Evolutionary conservation across 495 filamentous ascomycete species (phyloP).

Genomic region (Penicillium simplicissimum): DNA sequence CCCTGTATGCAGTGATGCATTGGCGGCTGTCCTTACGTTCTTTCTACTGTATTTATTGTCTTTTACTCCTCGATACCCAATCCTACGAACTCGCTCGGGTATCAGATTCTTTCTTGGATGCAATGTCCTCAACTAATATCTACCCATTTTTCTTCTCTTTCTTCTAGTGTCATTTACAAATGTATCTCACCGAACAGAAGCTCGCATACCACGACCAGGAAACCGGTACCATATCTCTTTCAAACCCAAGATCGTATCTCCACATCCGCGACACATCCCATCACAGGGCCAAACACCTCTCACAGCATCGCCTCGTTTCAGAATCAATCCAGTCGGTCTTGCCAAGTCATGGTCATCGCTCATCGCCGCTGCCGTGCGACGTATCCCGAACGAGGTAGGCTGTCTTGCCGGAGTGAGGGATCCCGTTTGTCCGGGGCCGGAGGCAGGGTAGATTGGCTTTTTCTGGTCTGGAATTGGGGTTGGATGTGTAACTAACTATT

Average conservation of each 20-base stretch:
- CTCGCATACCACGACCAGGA: too few relatives aligned
- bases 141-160: too few relatives aligned
- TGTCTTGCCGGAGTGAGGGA: too few relatives aligned
- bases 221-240: too few relatives aligned
- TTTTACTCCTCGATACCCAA: not conserved
- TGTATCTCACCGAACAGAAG: too few relatives aligned
- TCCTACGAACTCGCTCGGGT: not conserved
- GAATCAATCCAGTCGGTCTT: constrained; percentile 10
- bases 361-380: constrained; percentile 3
- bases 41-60: not conserved
- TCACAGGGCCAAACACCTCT: constrained; percentile 9
- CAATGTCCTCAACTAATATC: too few relatives aligned
- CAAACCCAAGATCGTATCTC: too few relatives aligned
- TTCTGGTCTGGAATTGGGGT: not conserved
- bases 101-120: not conserved
- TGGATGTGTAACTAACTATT: too few relatives aligned
- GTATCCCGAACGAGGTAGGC: not conserved
- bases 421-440: not conserved
- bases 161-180: not conserved
- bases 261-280: not conserved
- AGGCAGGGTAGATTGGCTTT: not conserved
- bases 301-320: constrained; percentile 15
- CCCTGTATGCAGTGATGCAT: not conserved
- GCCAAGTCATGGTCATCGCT: not conserved
- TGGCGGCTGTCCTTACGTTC: not conserved